phyloP scores from a whole-genome alignment of 192 early-diverging fungal genomes.

The Rhizoclosmatium globosum region DNA sequence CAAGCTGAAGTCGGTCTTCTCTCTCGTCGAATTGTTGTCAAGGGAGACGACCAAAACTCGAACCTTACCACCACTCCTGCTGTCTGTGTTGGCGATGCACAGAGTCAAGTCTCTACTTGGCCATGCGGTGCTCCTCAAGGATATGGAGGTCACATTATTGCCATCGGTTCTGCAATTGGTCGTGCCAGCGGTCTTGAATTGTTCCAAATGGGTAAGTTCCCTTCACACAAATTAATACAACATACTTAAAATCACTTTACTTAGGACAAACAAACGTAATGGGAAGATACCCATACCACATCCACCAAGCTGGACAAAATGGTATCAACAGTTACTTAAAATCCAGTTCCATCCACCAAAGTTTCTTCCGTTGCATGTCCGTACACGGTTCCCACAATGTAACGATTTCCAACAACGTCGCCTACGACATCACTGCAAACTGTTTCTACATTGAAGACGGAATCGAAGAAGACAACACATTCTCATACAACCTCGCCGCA shows the following conservation, averaged over 20 bases:
- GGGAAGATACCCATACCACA: constrained; percentile 43
- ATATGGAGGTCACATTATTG: not conserved
- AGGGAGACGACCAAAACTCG: constrained; percentile 24
- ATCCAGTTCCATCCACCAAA: constrained; percentile 23
- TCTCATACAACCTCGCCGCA: constrained; percentile 33
- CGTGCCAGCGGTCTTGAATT: not conserved
- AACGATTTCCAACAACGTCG: constrained; percentile 31
- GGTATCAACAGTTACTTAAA: constrained; percentile 34
- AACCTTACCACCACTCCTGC: constrained; percentile 14
- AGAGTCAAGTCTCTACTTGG: not conserved
- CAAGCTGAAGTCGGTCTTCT: constrained; percentile 44
- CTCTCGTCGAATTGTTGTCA: constrained; percentile 29
- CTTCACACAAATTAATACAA: not conserved
- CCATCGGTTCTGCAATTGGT: not conserved
- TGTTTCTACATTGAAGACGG: constrained; percentile 48
- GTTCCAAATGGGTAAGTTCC: not conserved
- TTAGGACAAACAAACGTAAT: constrained; percentile 44
- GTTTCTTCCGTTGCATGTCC: constrained; percentile 40
- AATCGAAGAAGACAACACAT: constrained; percentile 37
- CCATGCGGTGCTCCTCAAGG: constrained; percentile 37
- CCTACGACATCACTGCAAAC: constrained; percentile 41
- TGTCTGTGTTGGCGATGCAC: constrained; percentile 6
- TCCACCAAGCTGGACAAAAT: constrained; percentile 39
- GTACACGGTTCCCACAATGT: constrained; percentile 37
- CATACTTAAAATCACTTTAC: not conserved